phyloP scores from a whole-genome alignment of 768 basidiomycete genomes.

The Rhizopogon vesiculosus region DNA sequence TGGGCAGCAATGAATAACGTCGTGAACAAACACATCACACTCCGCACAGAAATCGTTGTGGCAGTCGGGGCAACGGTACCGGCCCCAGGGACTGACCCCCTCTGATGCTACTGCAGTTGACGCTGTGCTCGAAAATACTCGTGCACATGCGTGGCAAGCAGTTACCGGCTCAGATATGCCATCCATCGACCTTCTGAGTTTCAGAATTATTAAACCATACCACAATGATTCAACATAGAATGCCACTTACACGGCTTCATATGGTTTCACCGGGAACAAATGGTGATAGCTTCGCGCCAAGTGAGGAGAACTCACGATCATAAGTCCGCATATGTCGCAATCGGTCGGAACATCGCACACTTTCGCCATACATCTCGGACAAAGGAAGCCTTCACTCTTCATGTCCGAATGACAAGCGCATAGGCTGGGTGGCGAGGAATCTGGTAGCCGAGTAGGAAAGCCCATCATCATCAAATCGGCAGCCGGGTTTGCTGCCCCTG shows the following conservation, averaged over 20 bases:
- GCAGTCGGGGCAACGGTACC: slow-evolving; percentile 90
- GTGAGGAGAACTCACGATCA: slow-evolving; percentile 98
- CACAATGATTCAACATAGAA: slow-evolving; percentile 2
- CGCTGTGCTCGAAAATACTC: slow-evolving; percentile 52
- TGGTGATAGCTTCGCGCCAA: slow-evolving; percentile 94
- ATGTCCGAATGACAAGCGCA: slow-evolving; percentile 94
- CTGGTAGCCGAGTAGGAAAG: slow-evolving; percentile 89
- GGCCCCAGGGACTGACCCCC: slow-evolving; percentile 78
- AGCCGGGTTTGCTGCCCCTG: slow-evolving; percentile 49
- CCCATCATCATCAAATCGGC: slow-evolving; percentile 99
- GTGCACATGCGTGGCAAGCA: slow-evolving; percentile 76
- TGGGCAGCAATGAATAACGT: slow-evolving; percentile 93
- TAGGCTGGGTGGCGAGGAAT: slow-evolving; percentile 74
- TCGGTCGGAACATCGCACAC: slow-evolving; percentile 98
- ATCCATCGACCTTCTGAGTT: slow-evolving; percentile 34
- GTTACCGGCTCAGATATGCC: slow-evolving; percentile 29
- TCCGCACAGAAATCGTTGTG: slow-evolving; percentile 86
- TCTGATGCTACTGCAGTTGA: slow-evolving; percentile 38
- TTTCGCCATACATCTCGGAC: slow-evolving; percentile 89
- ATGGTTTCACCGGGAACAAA: slow-evolving; percentile 90
- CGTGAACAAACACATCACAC: slow-evolving; percentile 95
- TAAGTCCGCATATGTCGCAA: slow-evolving; percentile 93
- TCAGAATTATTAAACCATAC: neutral
- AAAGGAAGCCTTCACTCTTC: slow-evolving; percentile 90
- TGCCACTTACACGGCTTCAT: slow-evolving; percentile 70